A percentile compares a stretch with the other conserved stretches of the same genome.
phyloP scores from a whole-genome alignment of 257 asterid species.

The Primulina huaijiensis region DNA sequence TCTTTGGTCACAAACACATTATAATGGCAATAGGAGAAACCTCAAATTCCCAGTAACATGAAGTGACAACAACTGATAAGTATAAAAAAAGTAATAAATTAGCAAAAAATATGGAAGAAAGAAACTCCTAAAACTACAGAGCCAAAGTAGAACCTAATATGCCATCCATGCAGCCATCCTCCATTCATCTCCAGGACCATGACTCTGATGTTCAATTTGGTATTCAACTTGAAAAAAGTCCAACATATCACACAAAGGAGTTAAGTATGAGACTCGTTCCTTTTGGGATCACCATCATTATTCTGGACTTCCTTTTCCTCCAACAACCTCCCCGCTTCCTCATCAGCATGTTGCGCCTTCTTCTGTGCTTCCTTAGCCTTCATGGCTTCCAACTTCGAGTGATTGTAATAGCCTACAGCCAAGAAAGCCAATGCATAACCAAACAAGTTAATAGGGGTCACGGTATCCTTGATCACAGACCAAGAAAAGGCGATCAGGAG shows the following conservation, averaged over 20 bases:
- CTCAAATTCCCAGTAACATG: background rate
- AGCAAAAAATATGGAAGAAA: conserved; percentile 15
- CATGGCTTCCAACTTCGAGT: conserved; percentile 51
- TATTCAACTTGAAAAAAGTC: conserved; percentile 11
- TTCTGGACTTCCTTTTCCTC: conserved; percentile 38
- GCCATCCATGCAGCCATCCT: conserved; percentile 4
- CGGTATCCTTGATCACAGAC: conserved; percentile 74
- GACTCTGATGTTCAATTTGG: background rate
- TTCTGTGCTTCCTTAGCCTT: conserved; percentile 63
- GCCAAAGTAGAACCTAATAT: conserved; percentile 21
- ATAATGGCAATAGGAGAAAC: background rate
- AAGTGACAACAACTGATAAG: background rate
- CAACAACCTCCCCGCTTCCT: conserved; percentile 51
- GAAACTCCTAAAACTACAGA: conserved; percentile 18
- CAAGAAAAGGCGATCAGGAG: conserved; percentile 62
- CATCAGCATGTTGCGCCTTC: conserved; percentile 45
- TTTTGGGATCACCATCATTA: conserved; percentile 29
- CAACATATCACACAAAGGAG: conserved; percentile 4
- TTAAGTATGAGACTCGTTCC: conserved; percentile 32
- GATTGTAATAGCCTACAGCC: conserved; percentile 65
- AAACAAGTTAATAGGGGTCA: conserved; percentile 52
- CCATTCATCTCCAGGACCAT: conserved; percentile 24
- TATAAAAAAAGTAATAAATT: background rate
- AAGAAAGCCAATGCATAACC: conserved; percentile 64
- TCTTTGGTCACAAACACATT: background rate